Evolutionary conservation across 106 monocot species (phyloP).

Genomic region (Dioscorea zingiberensis): DNA sequence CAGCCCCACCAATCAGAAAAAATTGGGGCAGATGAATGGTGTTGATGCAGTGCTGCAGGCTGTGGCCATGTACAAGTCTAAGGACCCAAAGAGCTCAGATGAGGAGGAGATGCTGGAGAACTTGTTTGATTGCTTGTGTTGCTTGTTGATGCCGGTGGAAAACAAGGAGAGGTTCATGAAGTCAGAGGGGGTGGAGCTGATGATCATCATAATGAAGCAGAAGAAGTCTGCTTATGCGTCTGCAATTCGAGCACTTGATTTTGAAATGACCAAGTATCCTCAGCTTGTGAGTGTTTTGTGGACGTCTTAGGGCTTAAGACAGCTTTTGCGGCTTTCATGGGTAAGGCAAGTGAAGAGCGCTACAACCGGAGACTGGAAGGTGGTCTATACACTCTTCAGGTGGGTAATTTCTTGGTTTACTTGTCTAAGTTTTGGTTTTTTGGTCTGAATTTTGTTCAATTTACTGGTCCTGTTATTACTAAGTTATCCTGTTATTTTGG

Average conservation of each 20-base stretch:
- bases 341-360: slow-evolving; percentile 97
- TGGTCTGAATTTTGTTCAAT: not conserved
- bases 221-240: slow-evolving; percentile 88
- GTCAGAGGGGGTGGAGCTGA: slow-evolving; percentile 83
- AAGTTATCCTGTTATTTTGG: slow-evolving; percentile 35
- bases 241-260: slow-evolving; percentile 78
- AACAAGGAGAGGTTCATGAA: slow-evolving; percentile 13
- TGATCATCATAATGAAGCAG: slow-evolving; percentile 99
- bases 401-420: slow-evolving; percentile 14
- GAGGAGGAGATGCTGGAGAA: slow-evolving; percentile 99
- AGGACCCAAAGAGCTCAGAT: slow-evolving; percentile 86
- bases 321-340: slow-evolving; percentile 97
- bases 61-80: slow-evolving; percentile 90
- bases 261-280: slow-evolving; percentile 95
- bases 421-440: slow-evolving; percentile 17
- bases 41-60: slow-evolving; percentile 92
- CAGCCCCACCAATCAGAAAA: slow-evolving; percentile 82
- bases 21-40: slow-evolving; percentile 91
- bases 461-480: not conserved
- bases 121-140: slow-evolving; percentile 91
- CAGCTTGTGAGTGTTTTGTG: slow-evolving; percentile 90
- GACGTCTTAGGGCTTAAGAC: slow-evolving; percentile 98
- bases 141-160: slow-evolving; percentile 37
- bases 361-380: slow-evolving; percentile 95
- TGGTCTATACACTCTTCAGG: slow-evolving; percentile 93